Evolutionary conservation across 2,329 filamentous ascomycete genomes (phyloP), one percentile per base, ranked within the genome.

Genomic region (Fusarium odoratissimum): DNA sequence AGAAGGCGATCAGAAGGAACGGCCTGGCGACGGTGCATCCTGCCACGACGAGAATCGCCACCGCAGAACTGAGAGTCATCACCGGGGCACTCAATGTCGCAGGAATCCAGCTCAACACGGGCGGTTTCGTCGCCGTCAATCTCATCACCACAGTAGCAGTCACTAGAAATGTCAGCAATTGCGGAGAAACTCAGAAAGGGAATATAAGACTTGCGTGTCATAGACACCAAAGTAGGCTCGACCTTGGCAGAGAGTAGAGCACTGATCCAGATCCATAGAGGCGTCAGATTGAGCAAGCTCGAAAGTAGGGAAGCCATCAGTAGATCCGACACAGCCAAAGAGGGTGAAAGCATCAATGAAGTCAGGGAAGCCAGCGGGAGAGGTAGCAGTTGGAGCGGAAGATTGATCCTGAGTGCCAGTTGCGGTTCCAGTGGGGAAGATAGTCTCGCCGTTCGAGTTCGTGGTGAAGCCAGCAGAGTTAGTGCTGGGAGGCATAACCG

Each of bases 311-410:
- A 78, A 79, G 13, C 65, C 70, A 5, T 51, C 56, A 4, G 30
- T 17, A 6, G 76, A 79, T 21, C 55, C 52, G 37, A 74, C 69
- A 60, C 80, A 82, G 49, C 79, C 80, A 25, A 73, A 71, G 40
- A 77, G 62, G 14, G 61, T 44, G 59, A 78, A 80, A 54, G 71
- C 62, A 13, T 69, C 71, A 10, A 76, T 33, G 3, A 21, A 19
- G 8, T 37, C 28, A 8, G 79, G 78, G 65, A 76, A 67, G 30
- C 67, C 30, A 52, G 70, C 19, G 38, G 59, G 46, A 21, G 64
- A 54, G 10, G 70, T 73, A 40, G 62, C 65, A 35, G 81, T 52
- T 21, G 48, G 75, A 54, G 72, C 78, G 28, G 81, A 65, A 40
- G 74, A 75, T 28, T 54, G 31, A 12, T 73, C 78, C n/a, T 76